These are phyloP conservation scores for Cercophora samala DNA, from an alignment of 495 filamentous ascomycete genomes.

Conservation along the genomic window DNA sequence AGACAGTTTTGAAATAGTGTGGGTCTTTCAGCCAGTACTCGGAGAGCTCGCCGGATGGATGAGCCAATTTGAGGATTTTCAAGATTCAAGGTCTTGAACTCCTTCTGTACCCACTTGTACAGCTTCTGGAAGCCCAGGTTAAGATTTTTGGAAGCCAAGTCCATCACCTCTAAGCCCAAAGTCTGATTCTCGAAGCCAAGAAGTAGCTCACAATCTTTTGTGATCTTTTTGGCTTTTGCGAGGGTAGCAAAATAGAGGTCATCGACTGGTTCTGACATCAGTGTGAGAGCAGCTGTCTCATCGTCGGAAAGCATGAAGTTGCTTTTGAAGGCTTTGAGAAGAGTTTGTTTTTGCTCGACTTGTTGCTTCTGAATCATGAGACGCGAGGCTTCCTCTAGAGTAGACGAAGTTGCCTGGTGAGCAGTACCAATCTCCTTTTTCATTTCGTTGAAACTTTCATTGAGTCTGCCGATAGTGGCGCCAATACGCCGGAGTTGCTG, in stretches of 20 bases:
- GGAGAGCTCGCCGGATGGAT: slow-evolving; percentile 77
- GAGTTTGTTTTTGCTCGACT: slow-evolving; percentile 78
- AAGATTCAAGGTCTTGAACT: slow-evolving; percentile 88
- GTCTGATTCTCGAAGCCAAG: slow-evolving; percentile 87
- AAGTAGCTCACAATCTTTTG: slow-evolving; percentile 81
- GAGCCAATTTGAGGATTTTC: slow-evolving; percentile 92
- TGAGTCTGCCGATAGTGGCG: slow-evolving; percentile 69
- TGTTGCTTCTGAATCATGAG: slow-evolving; percentile 73
- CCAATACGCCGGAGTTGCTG: slow-evolving; percentile 85
- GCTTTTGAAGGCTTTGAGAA: slow-evolving; percentile 76
- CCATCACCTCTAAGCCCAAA: slow-evolving; percentile 84
- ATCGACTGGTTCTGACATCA: slow-evolving; percentile 73
- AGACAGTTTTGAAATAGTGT: slow-evolving; percentile 89
- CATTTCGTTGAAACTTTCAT: slow-evolving; percentile 78
- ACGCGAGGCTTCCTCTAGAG: slow-evolving; percentile 73
- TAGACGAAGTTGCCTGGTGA: slow-evolving; percentile 67
- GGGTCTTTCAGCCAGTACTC: slow-evolving; percentile 86
- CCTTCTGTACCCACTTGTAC: slow-evolving; percentile 88
- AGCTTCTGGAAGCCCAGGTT: slow-evolving; percentile 92
- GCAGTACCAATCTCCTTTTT: slow-evolving; percentile 70
- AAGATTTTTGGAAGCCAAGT: slow-evolving; percentile 79
- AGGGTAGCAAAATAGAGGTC: slow-evolving; percentile 81
- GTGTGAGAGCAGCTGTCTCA: slow-evolving; percentile 68
- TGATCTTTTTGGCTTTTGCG: slow-evolving; percentile 79
- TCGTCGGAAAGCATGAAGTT: slow-evolving; percentile 84